Conservation (phyloP, 345 rosid species). For the Moricandia arvensis region DNA sequence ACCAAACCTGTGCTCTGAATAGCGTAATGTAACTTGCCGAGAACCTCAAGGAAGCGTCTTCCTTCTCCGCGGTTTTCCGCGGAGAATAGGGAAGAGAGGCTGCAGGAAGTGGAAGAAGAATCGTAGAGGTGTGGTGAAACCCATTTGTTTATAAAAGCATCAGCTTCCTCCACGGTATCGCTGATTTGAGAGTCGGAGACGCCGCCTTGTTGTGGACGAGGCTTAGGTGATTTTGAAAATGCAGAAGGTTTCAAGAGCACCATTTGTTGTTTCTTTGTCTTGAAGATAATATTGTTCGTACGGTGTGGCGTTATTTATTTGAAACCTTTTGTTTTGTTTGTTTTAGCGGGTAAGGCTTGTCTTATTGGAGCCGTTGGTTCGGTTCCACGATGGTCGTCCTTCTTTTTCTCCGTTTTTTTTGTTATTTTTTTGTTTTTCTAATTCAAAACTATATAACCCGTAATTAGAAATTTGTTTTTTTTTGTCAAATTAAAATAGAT, state of each 20-base stretch:
- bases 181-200: slow-evolving; percentile 51
- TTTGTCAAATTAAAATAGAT: background rate
- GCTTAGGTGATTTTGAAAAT: background rate
- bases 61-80: slow-evolving; percentile 46
- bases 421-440: background rate
- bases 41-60: slow-evolving; percentile 45
- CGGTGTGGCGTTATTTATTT: slow-evolving; percentile 20
- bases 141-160: slow-evolving; percentile 47
- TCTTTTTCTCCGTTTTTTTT: background rate
- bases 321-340: background rate
- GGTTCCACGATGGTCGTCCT: slow-evolving; percentile 6
- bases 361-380: slow-evolving; percentile 27
- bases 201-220: slow-evolving; percentile 20
- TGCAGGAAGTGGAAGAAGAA: slow-evolving; percentile 19
- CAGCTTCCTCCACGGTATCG: slow-evolving; percentile 48
- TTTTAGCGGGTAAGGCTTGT: background rate
- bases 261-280: slow-evolving; percentile 10
- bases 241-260: slow-evolving; percentile 28
- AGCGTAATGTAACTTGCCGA: slow-evolving; percentile 48
- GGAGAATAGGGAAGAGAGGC: slow-evolving; percentile 45
- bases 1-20: slow-evolving; percentile 43
- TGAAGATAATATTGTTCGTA: background rate
- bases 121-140: slow-evolving; percentile 15
- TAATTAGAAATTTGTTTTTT: background rate
- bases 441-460: background rate